These are phyloP conservation scores for Sporothrix schenckii DNA, from an alignment of 2,329 filamentous ascomycete species.

Conservation along the genomic window DNA sequence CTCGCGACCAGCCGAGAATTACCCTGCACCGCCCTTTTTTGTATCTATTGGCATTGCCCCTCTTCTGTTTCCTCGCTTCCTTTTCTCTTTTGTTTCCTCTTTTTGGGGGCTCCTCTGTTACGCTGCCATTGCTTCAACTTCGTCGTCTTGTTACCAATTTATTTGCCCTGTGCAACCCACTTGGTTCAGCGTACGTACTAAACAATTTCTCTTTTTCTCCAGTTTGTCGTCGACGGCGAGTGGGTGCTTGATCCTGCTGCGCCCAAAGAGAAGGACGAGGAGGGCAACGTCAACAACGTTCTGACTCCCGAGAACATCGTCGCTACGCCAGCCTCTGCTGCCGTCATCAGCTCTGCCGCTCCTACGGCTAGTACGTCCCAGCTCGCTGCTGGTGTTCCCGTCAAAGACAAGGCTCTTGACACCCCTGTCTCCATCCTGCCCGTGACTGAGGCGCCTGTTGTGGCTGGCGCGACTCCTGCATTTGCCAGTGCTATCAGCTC, in stretches of 20 bases:
- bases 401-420: conserved; percentile 49
- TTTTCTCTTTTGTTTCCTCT: conserved; percentile 2
- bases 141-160: neutral
- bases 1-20: neutral
- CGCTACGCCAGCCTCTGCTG: conserved; percentile 51
- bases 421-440: conserved; percentile 4
- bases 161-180: neutral
- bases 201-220: conserved; percentile 22
- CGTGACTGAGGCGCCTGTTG: conserved; percentile 18
- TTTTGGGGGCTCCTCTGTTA: neutral
- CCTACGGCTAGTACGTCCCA: conserved; percentile 4
- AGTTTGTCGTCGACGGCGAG: conserved; percentile 94
- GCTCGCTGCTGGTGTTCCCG: conserved; percentile 57
- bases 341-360: conserved; percentile 18
- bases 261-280: conserved; percentile 78
- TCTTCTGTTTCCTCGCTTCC: neutral
- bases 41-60: neutral
- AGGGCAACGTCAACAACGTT: conserved; percentile 92
- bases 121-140: neutral
- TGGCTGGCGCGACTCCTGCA: conserved; percentile 47
- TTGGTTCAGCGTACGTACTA: neutral
- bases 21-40: conserved; percentile 18
- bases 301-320: conserved; percentile 73
- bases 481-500: conserved; percentile 44
- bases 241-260: conserved; percentile 84